Evolutionary conservation across 768 basidiomycete genomes (phyloP).

Genomic region (Boletus subcaerulescens): DNA sequence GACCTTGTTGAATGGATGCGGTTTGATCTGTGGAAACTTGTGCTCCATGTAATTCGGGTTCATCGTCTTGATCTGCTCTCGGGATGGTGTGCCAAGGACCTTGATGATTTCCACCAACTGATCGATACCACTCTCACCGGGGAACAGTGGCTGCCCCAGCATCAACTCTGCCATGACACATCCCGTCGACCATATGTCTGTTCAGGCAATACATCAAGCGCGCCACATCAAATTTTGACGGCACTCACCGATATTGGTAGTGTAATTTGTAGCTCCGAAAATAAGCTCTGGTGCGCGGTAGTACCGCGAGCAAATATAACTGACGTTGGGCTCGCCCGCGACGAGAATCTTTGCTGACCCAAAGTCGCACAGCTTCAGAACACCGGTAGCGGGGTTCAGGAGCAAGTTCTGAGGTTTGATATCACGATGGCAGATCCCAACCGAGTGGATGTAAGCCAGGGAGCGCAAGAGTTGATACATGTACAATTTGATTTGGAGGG

Average conservation of each 20-base stretch:
- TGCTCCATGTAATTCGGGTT: constrained; percentile 99
- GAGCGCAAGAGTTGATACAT: constrained; percentile 99
- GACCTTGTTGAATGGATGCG: constrained; percentile 98
- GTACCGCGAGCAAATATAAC: constrained; percentile 99
- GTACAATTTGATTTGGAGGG: constrained; percentile 99
- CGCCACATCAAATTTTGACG: neutral
- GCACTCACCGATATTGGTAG: constrained; percentile 91
- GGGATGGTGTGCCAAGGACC: constrained; percentile 94
- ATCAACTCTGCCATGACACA: constrained; percentile 99
- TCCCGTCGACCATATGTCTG: constrained; percentile 99
- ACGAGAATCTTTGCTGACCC: constrained; percentile 98
- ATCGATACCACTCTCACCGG: constrained; percentile 98
- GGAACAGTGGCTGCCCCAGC: constrained; percentile 98
- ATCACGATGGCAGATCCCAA: constrained; percentile 99
- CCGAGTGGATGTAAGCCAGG: constrained; percentile 97
- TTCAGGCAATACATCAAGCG: constrained; percentile 5
- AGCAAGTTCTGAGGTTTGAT: constrained; percentile 99
- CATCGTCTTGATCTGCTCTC: constrained; percentile 99
- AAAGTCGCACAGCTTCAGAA: constrained; percentile 98
- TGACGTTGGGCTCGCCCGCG: constrained; percentile 97
- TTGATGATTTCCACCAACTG: constrained; percentile 99
- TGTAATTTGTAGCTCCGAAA: constrained; percentile 99
- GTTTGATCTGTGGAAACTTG: constrained; percentile 99
- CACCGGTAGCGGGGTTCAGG: constrained; percentile 93
- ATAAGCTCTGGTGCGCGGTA: constrained; percentile 99